Conservation (phyloP, 306 rosid species). For the Quercus glauca region DNA sequence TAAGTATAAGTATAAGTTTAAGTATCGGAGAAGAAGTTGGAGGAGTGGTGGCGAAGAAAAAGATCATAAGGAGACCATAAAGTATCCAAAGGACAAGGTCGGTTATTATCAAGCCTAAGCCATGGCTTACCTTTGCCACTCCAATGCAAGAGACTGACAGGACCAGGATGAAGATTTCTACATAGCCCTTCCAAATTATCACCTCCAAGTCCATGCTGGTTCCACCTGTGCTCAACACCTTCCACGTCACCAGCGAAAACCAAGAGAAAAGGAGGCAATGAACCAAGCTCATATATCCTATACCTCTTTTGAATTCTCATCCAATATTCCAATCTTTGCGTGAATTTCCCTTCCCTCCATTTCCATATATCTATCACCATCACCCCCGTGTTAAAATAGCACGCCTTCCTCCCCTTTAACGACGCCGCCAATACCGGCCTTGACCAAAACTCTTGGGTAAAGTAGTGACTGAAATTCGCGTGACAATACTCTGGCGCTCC, state of each 20-base stretch:
- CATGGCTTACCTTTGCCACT: slow-evolving; percentile 97
- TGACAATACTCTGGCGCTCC: slow-evolving; percentile 95
- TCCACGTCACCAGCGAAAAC: slow-evolving; percentile 84
- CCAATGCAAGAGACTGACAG: slow-evolving; percentile 87
- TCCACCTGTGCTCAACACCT: slow-evolving; percentile 87
- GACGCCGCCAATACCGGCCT: slow-evolving; percentile 47
- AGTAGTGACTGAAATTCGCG: slow-evolving; percentile 83
- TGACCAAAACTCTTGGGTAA: slow-evolving; percentile 74
- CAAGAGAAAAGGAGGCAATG: slow-evolving; percentile 77
- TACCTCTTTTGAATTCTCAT: slow-evolving; percentile 78
- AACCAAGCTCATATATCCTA: slow-evolving; percentile 85
- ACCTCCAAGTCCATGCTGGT: slow-evolving; percentile 93
- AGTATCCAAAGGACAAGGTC: slow-evolving; percentile 82
- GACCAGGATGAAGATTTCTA: slow-evolving; percentile 81
- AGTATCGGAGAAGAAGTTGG: too few relatives aligned
- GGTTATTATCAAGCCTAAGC: slow-evolving; percentile 74
- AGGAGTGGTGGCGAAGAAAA: slow-evolving; percentile 22
- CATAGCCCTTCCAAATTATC: slow-evolving; percentile 79
- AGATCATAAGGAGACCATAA: slow-evolving; percentile 93
- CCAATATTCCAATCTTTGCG: slow-evolving; percentile 71
- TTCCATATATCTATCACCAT: slow-evolving; percentile 86
- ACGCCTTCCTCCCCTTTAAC: slow-evolving; percentile 51
- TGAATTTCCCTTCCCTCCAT: slow-evolving; percentile 76
- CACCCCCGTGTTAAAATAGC: slow-evolving; percentile 92
- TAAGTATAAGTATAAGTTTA: too few relatives aligned